A percentile compares a stretch with the other conserved stretches of the same genome.
These are phyloP conservation scores for Penicillium flavigenum DNA, from an alignment of 495 filamentous ascomycete genomes.

Conservation along the genomic window DNA sequence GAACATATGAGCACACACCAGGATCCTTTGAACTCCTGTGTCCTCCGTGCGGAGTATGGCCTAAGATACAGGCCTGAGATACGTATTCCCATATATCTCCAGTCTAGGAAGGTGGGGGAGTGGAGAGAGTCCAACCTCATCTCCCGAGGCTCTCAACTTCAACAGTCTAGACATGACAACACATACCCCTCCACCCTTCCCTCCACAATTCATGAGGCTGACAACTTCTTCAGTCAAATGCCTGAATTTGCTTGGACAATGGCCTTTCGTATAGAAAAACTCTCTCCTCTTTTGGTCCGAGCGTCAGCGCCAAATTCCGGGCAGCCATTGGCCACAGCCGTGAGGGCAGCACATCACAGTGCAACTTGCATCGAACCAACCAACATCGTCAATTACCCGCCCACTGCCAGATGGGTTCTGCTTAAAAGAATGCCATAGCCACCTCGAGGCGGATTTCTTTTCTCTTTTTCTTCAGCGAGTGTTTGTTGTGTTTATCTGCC, in stretches of 20 bases:
- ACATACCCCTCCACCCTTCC: background rate
- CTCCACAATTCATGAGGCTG: background rate
- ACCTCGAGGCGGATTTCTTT: conserved; percentile 37
- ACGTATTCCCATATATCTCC: background rate
- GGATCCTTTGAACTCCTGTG: background rate
- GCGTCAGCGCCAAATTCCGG: conserved; percentile 17
- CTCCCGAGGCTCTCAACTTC: background rate
- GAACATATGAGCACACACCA: background rate
- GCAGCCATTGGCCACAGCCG: conserved; percentile 11
- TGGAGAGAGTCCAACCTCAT: background rate
- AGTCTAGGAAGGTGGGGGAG: background rate
- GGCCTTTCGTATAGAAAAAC: conserved; percentile 1
- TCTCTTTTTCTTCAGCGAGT: conserved; percentile 69
- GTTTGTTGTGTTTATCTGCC: conserved; percentile 64
- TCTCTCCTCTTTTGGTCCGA: conserved; percentile 9
- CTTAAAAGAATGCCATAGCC: conserved; percentile 41
- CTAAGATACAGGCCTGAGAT: no score
- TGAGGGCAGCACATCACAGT: conserved; percentile 19
- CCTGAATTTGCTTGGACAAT: background rate
- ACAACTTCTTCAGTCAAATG: conserved; percentile 1
- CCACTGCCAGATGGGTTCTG: conserved; percentile 9
- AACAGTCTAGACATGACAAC: background rate
- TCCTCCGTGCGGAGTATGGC: background rate
- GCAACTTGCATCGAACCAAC: conserved; percentile 21
- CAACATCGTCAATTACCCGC: conserved; percentile 26